Evolutionary conservation across 768 basidiomycete genomes (phyloP), one percentile per base, ranked within the genome.

Genomic region (Trametopsis cervina): DNA sequence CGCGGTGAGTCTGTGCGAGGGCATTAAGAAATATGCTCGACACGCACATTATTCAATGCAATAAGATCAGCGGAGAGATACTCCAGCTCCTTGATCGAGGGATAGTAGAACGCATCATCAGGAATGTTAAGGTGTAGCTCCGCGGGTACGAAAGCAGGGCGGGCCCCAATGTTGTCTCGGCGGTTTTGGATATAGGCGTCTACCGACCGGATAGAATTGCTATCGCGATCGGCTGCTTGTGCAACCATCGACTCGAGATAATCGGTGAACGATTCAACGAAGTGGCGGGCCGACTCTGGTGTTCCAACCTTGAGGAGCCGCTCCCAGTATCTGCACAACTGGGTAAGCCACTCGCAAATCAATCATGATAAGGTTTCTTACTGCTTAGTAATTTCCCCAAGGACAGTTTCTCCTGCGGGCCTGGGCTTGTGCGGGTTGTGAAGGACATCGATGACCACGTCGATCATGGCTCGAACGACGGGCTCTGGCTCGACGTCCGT

Each of bases 11-110:
- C 29, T 29, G 23, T 18, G 24, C 22, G 13, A 7, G 11, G 18
- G 24, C 37, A 7, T 27, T 11, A 21, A 18, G 6, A 27, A 17
- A 10, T 3, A 4, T 22, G 1, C 42, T 11, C 2, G 18, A n/a
- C 25, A 64, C 76, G 57, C 52, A 84, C 83, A 60, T 85, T 85
- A 22, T 80, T 66, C 75, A 76, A 80, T 58, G 76, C 78, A 44
- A 85, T 74, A 49, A 81, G 66, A 58, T 86, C 83, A 26, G 71
- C 71, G 15, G 76, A 76, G 7, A 74, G 73, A 58, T 67, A 72
- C 53, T 77, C 75, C 10, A 78, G 69, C 39, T 69, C 69, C 54
- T 67, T 63, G 57, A 85, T 76, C 18, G 53, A 63, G 12, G 76
- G 67, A 57, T 85, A 70, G 38, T 77, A 67, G 53, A 77, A 77